phyloP scores from a whole-genome alignment of 768 basidiomycete species.

The Mycena haematopus region DNA sequence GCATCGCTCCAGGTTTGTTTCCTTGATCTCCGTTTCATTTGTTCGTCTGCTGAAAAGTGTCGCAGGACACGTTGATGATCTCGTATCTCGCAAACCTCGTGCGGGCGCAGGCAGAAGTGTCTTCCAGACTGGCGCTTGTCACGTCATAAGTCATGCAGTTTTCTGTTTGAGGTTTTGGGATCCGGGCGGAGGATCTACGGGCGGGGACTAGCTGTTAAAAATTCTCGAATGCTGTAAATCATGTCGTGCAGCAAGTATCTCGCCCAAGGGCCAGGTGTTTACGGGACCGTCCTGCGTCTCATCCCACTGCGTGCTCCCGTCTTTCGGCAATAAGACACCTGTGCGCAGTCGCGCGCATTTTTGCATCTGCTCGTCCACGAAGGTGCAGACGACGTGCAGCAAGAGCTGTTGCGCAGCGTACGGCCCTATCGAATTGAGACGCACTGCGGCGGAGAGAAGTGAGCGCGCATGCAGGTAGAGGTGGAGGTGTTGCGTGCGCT shows the following conservation, averaged over 20 bases:
- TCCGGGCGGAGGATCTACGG: constrained; percentile 8
- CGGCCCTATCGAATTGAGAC: constrained; percentile 91
- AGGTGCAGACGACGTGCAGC: constrained; percentile 68
- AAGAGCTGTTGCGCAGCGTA: constrained; percentile 91
- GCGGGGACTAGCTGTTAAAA: constrained; percentile 76
- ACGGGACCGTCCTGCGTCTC: constrained; percentile 65
- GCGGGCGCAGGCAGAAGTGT: constrained; percentile 91
- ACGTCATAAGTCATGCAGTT: constrained; percentile 40
- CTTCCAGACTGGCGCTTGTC: constrained; percentile 82
- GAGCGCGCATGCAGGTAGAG: constrained; percentile 93
- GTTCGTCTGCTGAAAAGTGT: constrained; percentile 30
- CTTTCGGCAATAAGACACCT: constrained; percentile 38
- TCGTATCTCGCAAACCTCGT: constrained; percentile 94
- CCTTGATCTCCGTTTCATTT: background rate
- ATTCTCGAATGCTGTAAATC: constrained; percentile 95
- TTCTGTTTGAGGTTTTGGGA: constrained; percentile 33
- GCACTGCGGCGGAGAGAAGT: constrained; percentile 88
- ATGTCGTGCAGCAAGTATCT: constrained; percentile 88
- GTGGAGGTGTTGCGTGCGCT: constrained; percentile 84
- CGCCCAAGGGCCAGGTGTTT: constrained; percentile 95
- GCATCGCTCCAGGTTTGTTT: constrained; percentile 68
- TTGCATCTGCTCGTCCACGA: constrained; percentile 63
- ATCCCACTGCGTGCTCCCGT: constrained; percentile 42
- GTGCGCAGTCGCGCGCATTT: constrained; percentile 58
- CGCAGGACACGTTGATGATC: constrained; percentile 90